Percentiles rank a stretch among this genome's conserved stretches.
Conservation (phyloP, 371 early-diverging fungal genomes). For the Parasitella parasitica region DNA sequence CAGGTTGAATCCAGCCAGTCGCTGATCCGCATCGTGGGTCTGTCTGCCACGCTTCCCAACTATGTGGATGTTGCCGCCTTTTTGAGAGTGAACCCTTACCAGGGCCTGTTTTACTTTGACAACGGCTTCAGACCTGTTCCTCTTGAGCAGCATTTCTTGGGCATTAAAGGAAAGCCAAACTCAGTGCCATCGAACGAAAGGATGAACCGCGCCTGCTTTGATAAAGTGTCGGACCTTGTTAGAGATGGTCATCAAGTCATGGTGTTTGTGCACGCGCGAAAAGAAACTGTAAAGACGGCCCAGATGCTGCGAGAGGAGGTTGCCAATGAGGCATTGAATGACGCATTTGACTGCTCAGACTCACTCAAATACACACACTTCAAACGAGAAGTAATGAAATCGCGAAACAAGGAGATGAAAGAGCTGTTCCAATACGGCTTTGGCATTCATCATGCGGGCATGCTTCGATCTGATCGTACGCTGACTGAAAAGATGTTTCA, state of each 20-base stretch:
- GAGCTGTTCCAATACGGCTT: slow-evolving; percentile 85
- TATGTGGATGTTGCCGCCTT: slow-evolving; percentile 97
- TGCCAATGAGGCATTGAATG: slow-evolving; percentile 51
- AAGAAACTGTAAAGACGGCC: slow-evolving; percentile 94
- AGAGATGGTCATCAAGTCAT: slow-evolving; percentile 93
- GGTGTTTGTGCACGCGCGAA: slow-evolving; percentile 98
- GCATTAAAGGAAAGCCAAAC: slow-evolving; percentile 88
- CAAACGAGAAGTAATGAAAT: slow-evolving; percentile 51
- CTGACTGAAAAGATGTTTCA: slow-evolving; percentile 92
- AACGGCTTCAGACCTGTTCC: slow-evolving; percentile 94
- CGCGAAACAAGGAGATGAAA: slow-evolving; percentile 83
- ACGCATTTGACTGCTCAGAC: slow-evolving; percentile 44
- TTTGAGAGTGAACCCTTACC: slow-evolving; percentile 88
- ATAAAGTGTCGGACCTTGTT: slow-evolving; percentile 77
- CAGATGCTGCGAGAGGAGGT: slow-evolving; percentile 82
- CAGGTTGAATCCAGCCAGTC: slow-evolving; percentile 91
- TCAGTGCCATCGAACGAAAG: slow-evolving; percentile 59
- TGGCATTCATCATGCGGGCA: slow-evolving; percentile 98
- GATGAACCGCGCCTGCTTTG: slow-evolving; percentile 86
- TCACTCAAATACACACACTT: slow-evolving; percentile 29
- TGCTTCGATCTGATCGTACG: slow-evolving; percentile 89
- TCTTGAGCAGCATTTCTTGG: slow-evolving; percentile 92
- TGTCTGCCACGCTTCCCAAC: slow-evolving; percentile 99
- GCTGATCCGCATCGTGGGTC: slow-evolving; percentile 96
- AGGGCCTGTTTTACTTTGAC: slow-evolving; percentile 97